Evolutionary conservation across 2,329 filamentous ascomycete genomes (phyloP).

Genomic region (Botrytis galanthina): DNA sequence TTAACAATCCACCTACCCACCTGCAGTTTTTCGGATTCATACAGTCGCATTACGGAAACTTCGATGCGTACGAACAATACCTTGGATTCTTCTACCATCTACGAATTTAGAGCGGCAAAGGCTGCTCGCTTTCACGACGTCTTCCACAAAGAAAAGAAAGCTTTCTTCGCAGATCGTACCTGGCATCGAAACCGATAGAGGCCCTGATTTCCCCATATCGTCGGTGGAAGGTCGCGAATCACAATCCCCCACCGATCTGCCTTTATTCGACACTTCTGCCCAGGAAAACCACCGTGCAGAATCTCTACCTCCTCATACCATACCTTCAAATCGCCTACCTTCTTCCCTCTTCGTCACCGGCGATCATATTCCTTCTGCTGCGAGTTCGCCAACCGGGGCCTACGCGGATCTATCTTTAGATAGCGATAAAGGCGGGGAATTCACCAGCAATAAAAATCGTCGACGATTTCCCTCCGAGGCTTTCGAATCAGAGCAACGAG

Average conservation of each 20-base stretch:
- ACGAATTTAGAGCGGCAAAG: constrained; percentile 38
- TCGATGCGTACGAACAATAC: constrained; percentile 26
- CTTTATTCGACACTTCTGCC: constrained; percentile 42
- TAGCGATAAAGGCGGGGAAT: constrained; percentile 49
- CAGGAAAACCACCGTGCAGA: constrained; percentile 26
- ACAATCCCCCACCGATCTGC: constrained; percentile 45
- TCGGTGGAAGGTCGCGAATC: constrained; percentile 43
- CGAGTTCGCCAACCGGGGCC: constrained; percentile 56
- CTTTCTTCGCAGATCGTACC: constrained; percentile 46
- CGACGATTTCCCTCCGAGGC: constrained; percentile 40
- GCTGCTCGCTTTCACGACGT: constrained; percentile 71
- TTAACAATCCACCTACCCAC: not conserved
- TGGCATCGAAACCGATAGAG: constrained; percentile 29
- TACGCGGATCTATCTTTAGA: constrained; percentile 58
- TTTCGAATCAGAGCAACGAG: constrained; percentile 35
- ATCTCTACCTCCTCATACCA: constrained; percentile 48
- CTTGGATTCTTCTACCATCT: constrained; percentile 22
- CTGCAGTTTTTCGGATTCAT: constrained; percentile 19
- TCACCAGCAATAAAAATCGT: constrained; percentile 28
- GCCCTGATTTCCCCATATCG: constrained; percentile 35
- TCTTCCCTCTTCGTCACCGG: constrained; percentile 44
- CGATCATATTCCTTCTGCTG: constrained; percentile 55
- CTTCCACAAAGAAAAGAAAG: constrained; percentile 72
- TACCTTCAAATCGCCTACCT: constrained; percentile 46
- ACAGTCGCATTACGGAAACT: constrained; percentile 19